These are phyloP conservation scores for Xylaria castorea DNA, from an alignment of 495 filamentous ascomycete species.

Conservation along the genomic window DNA sequence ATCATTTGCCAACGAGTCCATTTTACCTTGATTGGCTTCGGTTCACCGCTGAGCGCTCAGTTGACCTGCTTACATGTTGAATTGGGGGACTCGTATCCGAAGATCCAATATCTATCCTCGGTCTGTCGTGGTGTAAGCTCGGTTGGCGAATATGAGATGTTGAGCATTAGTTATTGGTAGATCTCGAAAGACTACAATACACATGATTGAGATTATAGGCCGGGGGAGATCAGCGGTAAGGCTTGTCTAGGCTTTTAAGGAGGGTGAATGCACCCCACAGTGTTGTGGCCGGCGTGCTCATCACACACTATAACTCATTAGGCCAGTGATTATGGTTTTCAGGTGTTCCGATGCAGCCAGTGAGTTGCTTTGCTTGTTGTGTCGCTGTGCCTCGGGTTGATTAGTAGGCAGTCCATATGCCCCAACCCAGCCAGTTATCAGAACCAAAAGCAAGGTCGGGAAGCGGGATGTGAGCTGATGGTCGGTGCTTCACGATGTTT, in stretches of 20 bases:
- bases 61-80: slow-evolving; percentile 28
- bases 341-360: slow-evolving; percentile 18
- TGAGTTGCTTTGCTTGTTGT: slow-evolving; percentile 12
- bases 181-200: slow-evolving; percentile 8
- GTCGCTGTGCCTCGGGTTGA: slow-evolving; percentile 21
- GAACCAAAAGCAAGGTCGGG: slow-evolving; percentile 17
- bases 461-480: slow-evolving; percentile 11
- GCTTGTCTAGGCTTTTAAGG: slow-evolving; percentile 10
- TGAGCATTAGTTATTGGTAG: slow-evolving; percentile 4
- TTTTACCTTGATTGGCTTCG: slow-evolving; percentile 36
- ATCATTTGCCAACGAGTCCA: slow-evolving; percentile 29
- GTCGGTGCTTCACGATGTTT: slow-evolving; percentile 16
- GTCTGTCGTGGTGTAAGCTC: neutral
- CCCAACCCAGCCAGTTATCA: neutral
- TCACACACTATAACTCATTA: slow-evolving; percentile 16
- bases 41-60: slow-evolving; percentile 32
- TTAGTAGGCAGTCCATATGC: neutral
- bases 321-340: slow-evolving; percentile 16
- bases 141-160: slow-evolving; percentile 14
- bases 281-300: slow-evolving; percentile 19
- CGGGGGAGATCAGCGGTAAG: slow-evolving; percentile 13
- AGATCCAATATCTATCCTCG: neutral
- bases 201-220: neutral
- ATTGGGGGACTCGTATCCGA: neutral
- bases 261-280: slow-evolving; percentile 28